phyloP scores from a whole-genome alignment of 345 rosid species.

The Nephelium lappaceum region DNA sequence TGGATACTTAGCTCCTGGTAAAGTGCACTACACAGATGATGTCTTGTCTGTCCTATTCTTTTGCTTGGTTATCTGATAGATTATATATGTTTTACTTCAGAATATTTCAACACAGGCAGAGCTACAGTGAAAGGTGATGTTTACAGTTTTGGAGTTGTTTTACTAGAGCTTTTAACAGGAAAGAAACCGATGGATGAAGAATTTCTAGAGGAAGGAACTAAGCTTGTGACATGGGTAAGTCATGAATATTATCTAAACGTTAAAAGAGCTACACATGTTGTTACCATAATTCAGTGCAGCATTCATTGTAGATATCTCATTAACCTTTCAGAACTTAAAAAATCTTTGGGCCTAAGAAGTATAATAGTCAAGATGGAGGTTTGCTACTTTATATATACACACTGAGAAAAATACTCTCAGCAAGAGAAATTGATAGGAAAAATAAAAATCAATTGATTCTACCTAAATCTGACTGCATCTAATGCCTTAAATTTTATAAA shows the following conservation, averaged over 20 bases:
- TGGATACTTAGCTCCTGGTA: constrained; percentile 89
- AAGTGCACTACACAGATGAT: not conserved
- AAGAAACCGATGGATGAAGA: constrained; percentile 78
- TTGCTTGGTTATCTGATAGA: constrained; percentile 1
- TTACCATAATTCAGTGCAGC: not conserved
- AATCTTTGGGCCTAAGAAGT: too few relatives aligned
- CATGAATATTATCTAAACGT: not conserved
- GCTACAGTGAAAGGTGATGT: constrained; percentile 85
- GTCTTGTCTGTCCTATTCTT: not conserved
- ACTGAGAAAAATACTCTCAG: too few relatives aligned
- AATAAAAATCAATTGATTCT: too few relatives aligned
- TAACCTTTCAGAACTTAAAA: not conserved
- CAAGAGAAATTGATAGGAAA: too few relatives aligned
- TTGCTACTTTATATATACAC: too few relatives aligned
- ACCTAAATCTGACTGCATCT: too few relatives aligned
- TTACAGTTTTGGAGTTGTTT: constrained; percentile 82
- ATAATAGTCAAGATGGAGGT: too few relatives aligned
- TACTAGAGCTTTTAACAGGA: constrained; percentile 78
- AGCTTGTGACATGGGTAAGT: constrained; percentile 87
- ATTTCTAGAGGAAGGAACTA: constrained; percentile 86
- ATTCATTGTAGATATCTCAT: not conserved
- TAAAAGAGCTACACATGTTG: too few relatives aligned
- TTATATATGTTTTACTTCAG: constrained; percentile 33
- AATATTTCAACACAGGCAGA: constrained; percentile 82
- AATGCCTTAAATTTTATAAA: too few relatives aligned